Evolutionary conservation across 345 rosid species (phyloP), one percentile per base, ranked within the genome.

Genomic region (Clarkia xantiana): DNA sequence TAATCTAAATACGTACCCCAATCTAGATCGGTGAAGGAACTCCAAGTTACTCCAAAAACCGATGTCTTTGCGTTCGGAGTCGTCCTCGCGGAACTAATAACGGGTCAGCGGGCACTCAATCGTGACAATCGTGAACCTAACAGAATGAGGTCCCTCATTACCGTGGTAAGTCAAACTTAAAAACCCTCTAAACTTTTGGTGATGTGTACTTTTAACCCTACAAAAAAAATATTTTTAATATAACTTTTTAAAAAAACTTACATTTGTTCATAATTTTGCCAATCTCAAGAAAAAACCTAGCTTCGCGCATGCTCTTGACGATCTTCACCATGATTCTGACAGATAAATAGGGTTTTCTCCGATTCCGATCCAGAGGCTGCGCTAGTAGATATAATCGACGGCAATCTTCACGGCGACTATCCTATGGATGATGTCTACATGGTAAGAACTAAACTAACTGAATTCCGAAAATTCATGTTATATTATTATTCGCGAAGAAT

Each of bases 41-140:
- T 78, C 6, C 89, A 78, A 52, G 78, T 76, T 60, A 81, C 82
- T 18, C 45, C 80, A 11, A 81, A 78, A 59, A 71, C 78, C 9
- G 84, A 81, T 47, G 80, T 76, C 14, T 78, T 78, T 56, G 80
- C 82, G 29, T 81, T 75, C 18, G 84, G 84, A 48, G 84, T 81
- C 57, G 80, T 78, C 43, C 61, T 78, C 40, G 80, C 76, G 6
- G 89, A 78, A 75, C 78, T 81, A 44, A 76, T 78, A 55, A 78
- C 84, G 0, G 82, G 84, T 14, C 73, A 71, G 20, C 76, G 74
- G 11, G 89, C 84, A 7, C 67, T 78, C 12, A 39, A 62, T 47
- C 84, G 77, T 2, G 82, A 78, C 62, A 62, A 59, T 44, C 42
- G 51, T n/a, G 74, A 81, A 45, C 68, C 76, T 11, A 58, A 45